These are phyloP conservation scores for Rugonectria rugulosa DNA, from an alignment of 2,329 filamentous ascomycete genomes.

Conservation along the genomic window DNA sequence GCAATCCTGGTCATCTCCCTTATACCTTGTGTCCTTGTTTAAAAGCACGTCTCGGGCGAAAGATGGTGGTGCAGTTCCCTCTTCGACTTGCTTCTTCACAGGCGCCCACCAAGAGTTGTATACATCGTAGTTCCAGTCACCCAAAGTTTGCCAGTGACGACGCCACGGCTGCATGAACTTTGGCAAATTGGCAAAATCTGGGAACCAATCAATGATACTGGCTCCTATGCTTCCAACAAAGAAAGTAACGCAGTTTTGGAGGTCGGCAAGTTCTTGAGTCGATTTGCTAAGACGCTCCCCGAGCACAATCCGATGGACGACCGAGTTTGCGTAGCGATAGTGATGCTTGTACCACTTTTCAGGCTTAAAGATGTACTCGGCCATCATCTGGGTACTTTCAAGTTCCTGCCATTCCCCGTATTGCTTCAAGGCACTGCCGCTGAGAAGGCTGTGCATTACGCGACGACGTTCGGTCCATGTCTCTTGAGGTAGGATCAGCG, in stretches of 20 bases:
- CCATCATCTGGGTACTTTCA: slow-evolving; percentile 47
- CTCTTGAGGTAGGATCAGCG: slow-evolving; percentile 43
- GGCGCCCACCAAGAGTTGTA: slow-evolving; percentile 46
- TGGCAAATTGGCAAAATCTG: slow-evolving; percentile 42
- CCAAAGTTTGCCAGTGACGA: slow-evolving; percentile 43
- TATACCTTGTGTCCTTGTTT: slow-evolving; percentile 35
- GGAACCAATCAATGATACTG: slow-evolving; percentile 49
- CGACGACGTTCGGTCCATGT: slow-evolving; percentile 48
- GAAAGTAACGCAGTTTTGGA: slow-evolving; percentile 45
- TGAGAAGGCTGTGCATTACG: slow-evolving; percentile 49
- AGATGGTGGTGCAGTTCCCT: slow-evolving; percentile 32
- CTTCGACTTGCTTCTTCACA: slow-evolving; percentile 28
- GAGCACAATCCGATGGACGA: slow-evolving; percentile 47
- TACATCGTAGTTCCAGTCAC: slow-evolving; percentile 43
- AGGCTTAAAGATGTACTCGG: slow-evolving; percentile 37
- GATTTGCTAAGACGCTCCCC: slow-evolving; percentile 43
- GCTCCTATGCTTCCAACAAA: slow-evolving; percentile 46
- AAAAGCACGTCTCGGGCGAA: slow-evolving; percentile 46
- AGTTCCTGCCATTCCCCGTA: slow-evolving; percentile 46
- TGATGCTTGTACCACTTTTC: slow-evolving; percentile 48
- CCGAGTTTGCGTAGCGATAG: slow-evolving; percentile 50
- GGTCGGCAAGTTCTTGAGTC: slow-evolving; percentile 44
- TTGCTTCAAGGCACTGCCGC: slow-evolving; percentile 42
- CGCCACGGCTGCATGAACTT: slow-evolving; percentile 44
- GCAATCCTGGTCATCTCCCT: slow-evolving; percentile 44